Evolutionary conservation across 345 rosid genomes (phyloP), one percentile per base, ranked within the genome.

Genomic region (Barbarea vulgaris): DNA sequence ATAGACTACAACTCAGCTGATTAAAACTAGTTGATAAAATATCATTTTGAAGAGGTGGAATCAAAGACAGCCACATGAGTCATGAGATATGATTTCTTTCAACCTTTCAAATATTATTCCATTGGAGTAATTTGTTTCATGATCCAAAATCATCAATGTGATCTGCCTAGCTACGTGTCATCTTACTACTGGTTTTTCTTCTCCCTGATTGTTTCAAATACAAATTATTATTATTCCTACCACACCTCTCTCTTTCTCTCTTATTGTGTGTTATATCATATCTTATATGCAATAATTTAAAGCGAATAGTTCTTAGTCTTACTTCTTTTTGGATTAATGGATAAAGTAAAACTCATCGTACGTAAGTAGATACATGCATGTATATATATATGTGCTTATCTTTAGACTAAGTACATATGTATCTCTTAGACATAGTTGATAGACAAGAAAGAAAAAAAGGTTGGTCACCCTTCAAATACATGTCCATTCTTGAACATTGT

Each of bases 41-140:
- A 30, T 56, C 55, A 30, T 30, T 28, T 47, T 27, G 13, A 46
- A 53, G 78, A 10, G 69, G 63, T 75, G 63, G 64, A 76, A 68
- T 68, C 25, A 68, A 28, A 50, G 25, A 39, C 74, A 30, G 56
- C 37, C 79, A 75, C 69, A 41, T 68, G 73, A 36, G 4, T 58
- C 67, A 25, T 36, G 60, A 37, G 69, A 62, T 25, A 17, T 52
- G 39, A 18, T 66, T 13, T 57, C 17, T 56, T 57, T 56, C 58
- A 11, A 10, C 36, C 37, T 50, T 67, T 46, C 79, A 41, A 18
- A 17, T 24, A 67, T 55, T 24, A 67, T 55, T 46, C 41, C 25
- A 14, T 18, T 47, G n/a, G 30, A 37, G 24, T 52, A 28, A 42
- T 14, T 64, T 13, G 31, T 7, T 72, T 53, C 46, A 30, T 28